phyloP scores from a whole-genome alignment of 805 yeast genomes.

The Metschnikowia noctiluminum region DNA sequence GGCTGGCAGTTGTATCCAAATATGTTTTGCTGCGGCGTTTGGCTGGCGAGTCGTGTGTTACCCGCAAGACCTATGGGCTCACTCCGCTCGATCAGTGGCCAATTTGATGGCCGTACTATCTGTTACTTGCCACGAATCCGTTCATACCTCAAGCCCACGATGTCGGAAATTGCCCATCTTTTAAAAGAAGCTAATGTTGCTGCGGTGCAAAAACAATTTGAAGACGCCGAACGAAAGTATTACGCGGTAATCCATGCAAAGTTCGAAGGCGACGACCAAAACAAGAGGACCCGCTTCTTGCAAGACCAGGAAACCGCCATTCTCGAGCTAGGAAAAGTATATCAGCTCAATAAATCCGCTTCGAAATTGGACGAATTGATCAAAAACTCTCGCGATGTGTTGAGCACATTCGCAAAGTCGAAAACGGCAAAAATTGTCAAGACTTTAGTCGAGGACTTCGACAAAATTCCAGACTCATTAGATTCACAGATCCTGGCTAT shows the following conservation, averaged over 20 bases:
- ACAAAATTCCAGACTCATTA: constrained; percentile 54
- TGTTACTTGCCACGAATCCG: not conserved
- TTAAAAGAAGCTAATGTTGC: constrained; percentile 63
- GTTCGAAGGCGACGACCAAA: constrained; percentile 17
- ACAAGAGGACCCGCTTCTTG: constrained; percentile 24
- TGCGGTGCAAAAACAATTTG: constrained; percentile 44
- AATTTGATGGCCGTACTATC: not conserved
- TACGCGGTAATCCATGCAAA: constrained; percentile 40
- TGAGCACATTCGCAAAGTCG: constrained; percentile 83
- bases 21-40: not conserved
- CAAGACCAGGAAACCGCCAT: constrained; percentile 63
- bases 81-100: constrained; percentile 2
- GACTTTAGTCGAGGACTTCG: constrained; percentile 74
- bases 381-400: constrained; percentile 62
- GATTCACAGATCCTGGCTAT: constrained; percentile 73
- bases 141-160: not conserved
- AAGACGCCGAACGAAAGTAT: constrained; percentile 60
- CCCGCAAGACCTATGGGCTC: constrained; percentile 4
- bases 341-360: constrained; percentile 47
- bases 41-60: constrained; percentile 5
- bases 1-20: not conserved
- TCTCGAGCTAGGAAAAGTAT: constrained; percentile 70
- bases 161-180: constrained; percentile 7
- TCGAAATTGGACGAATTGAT: constrained; percentile 60
- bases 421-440: constrained; percentile 91